These are phyloP conservation scores for Melanopsichium pennsylvanicum DNA, from an alignment of 1,284 basidiomycete species.

Conservation along the genomic window DNA sequence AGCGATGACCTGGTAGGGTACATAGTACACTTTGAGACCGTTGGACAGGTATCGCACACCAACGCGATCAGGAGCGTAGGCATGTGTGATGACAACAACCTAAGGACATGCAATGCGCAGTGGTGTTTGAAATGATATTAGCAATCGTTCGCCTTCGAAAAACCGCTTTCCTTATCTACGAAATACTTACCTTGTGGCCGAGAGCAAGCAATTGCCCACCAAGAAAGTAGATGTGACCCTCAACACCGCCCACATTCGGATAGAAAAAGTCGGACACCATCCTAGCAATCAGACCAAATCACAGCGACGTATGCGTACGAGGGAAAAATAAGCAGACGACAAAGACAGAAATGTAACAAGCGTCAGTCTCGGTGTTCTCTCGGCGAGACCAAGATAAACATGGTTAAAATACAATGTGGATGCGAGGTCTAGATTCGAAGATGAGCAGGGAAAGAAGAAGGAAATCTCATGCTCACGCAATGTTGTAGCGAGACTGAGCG, in stretches of 20 bases:
- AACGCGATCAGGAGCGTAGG: slow-evolving; percentile 81
- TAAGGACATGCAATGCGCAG: no score
- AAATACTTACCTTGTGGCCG: slow-evolving; percentile 81
- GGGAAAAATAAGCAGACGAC: no score
- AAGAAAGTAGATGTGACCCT: slow-evolving; percentile 84
- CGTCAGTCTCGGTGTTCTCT: slow-evolving; percentile 12
- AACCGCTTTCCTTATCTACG: no score
- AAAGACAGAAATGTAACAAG: neutral
- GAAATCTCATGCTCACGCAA: slow-evolving; percentile 44
- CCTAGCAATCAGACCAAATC: slow-evolving; percentile 67
- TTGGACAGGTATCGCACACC: slow-evolving; percentile 87
- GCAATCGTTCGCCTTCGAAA: no score
- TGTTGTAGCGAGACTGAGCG: slow-evolving; percentile 32
- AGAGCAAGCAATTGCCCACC: slow-evolving; percentile 74
- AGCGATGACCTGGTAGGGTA: slow-evolving; percentile 82
- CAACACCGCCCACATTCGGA: slow-evolving; percentile 92
- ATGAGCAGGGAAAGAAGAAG: no score
- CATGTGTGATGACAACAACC: slow-evolving; percentile 95
- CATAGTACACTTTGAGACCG: slow-evolving; percentile 89
- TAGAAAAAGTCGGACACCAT: slow-evolving; percentile 99
- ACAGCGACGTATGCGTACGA: no score
- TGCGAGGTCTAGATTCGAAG: no score
- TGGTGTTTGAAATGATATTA: no score
- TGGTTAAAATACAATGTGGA: neutral
- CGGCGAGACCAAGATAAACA: neutral